phyloP scores from a whole-genome alignment of 768 basidiomycete species.

The Boletus subparvulus region DNA sequence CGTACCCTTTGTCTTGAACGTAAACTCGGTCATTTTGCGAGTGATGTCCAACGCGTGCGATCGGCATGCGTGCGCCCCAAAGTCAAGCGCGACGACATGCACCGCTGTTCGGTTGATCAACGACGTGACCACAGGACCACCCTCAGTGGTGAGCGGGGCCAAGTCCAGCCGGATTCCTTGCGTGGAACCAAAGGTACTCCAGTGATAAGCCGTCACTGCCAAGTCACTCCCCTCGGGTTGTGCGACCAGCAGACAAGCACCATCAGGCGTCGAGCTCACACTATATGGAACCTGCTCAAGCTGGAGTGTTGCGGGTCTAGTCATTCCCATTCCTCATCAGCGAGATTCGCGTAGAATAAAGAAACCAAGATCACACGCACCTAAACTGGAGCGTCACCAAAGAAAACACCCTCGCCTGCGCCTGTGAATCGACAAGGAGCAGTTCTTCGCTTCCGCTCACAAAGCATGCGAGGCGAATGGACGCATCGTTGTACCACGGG shows the following conservation, averaged over 20 bases:
- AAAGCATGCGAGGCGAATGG: constrained; percentile 42
- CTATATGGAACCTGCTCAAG: too few species aligned
- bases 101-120: constrained; percentile 41
- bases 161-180: constrained; percentile 43
- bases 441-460: constrained; percentile 53
- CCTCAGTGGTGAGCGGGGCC: constrained; percentile 22
- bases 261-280: constrained; percentile 50
- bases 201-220: constrained; percentile 47
- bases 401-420: constrained; percentile 49
- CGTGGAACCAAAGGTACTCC: constrained; percentile 54
- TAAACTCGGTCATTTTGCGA: constrained; percentile 54
- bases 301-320: too few species aligned
- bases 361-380: too few species aligned
- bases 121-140: constrained; percentile 41
- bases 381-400: too few species aligned
- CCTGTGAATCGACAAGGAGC: constrained; percentile 44
- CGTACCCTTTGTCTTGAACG: constrained; percentile 46
- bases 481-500: constrained; percentile 40
- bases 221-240: constrained; percentile 18
- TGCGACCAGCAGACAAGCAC: constrained; percentile 47
- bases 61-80: constrained; percentile 27
- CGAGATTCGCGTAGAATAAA: too few species aligned
- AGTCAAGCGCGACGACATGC: constrained; percentile 7
- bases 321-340: too few species aligned
- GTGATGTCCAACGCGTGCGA: constrained; percentile 54